Conservation (phyloP, 306 rosid species). For the Prunus padus region DNA sequence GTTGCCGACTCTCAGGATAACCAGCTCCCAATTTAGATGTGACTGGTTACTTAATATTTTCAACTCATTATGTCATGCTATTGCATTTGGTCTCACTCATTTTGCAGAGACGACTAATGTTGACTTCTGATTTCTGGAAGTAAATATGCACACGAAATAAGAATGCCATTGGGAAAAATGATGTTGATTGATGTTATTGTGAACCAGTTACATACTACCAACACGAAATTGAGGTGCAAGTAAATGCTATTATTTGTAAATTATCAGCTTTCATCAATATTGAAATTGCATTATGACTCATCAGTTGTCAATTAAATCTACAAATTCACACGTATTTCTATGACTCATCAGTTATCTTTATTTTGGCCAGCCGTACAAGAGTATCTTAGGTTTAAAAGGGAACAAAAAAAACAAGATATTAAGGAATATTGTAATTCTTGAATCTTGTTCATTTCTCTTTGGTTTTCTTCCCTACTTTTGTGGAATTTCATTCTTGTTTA, state of each 20-base stretch:
- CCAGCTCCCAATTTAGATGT: neutral
- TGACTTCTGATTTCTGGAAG: neutral
- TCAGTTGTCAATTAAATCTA: no score
- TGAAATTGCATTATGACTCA: no score
- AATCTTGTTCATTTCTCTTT: neutral
- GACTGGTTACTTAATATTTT: neutral
- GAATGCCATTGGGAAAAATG: neutral
- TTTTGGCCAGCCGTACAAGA: neutral
- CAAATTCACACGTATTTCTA: no score
- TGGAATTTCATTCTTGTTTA: neutral
- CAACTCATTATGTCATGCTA: neutral
- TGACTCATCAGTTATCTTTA: neutral
- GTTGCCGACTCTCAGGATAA: neutral
- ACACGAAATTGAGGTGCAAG: no score
- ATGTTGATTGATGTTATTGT: no score
- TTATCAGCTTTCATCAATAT: no score
- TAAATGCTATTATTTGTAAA: no score
- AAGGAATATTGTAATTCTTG: neutral
- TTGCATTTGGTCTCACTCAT: neutral
- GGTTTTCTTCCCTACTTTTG: neutral
- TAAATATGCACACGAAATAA: no score
- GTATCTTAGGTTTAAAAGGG: neutral
- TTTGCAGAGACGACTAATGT: neutral
- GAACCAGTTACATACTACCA: no score
- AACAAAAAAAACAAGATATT: no score